Conservation (phyloP, 345 rosid species). For the Eucalyptus sp. region DNA sequence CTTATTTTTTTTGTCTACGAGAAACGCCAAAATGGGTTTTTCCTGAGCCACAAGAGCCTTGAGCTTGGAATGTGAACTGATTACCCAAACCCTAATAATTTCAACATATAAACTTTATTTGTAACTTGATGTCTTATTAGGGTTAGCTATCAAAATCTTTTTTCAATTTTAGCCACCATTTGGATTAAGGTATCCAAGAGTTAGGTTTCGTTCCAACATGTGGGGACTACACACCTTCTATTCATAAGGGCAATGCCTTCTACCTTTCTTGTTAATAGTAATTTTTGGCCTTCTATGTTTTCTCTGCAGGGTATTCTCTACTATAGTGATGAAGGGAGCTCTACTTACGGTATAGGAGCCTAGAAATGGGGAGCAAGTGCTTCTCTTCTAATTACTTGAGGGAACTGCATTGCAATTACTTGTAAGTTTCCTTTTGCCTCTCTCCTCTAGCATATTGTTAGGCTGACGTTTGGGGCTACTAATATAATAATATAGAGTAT, state of each 20-base stretch:
- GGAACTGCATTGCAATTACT: not conserved
- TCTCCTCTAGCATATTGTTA: not conserved
- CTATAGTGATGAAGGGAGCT: not conserved
- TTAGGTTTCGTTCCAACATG: not conserved
- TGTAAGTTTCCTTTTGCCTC: not conserved
- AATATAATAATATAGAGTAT: too few relatives aligned
- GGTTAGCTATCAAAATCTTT: not conserved
- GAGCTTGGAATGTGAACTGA: not conserved
- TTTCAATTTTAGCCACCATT: not conserved
- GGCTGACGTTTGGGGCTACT: not conserved
- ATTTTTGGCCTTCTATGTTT: not conserved
- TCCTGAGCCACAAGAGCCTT: not conserved
- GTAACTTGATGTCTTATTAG: not conserved
- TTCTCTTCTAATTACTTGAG: not conserved
- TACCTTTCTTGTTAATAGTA: not conserved
- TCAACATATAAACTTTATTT: not conserved
- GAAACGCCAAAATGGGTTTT: not conserved
- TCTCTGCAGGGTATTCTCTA: not conserved
- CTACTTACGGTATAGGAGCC: not conserved
- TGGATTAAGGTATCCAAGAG: not conserved
- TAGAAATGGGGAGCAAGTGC: not conserved
- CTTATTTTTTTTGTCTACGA: not conserved
- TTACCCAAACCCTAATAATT: not conserved
- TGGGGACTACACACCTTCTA: not conserved
- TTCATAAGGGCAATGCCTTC: not conserved